phyloP scores from a whole-genome alignment of 2,329 filamentous ascomycete genomes.

The Microcyclosporella mali region DNA sequence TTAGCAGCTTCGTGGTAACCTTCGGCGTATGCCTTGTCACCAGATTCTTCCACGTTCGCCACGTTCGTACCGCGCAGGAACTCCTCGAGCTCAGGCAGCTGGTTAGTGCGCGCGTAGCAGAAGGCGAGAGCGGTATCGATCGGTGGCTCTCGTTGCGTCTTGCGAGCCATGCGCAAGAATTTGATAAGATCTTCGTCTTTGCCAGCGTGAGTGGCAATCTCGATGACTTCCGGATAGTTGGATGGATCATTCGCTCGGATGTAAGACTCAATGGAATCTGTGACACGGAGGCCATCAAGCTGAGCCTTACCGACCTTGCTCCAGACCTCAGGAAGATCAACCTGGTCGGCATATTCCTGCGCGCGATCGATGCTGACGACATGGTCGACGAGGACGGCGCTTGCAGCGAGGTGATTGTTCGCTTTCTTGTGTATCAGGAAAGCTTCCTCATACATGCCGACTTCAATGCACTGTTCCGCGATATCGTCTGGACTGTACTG shows the following conservation, averaged over 20 bases:
- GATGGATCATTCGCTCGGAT: constrained; percentile 89
- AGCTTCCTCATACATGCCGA: constrained; percentile 91
- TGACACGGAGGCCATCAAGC: constrained; percentile 86
- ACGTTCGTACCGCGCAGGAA: constrained; percentile 92
- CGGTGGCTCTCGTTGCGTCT: constrained; percentile 86
- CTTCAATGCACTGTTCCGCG: constrained; percentile 84
- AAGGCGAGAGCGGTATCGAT: constrained; percentile 94
- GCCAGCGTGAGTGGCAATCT: constrained; percentile 87
- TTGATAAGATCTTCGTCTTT: constrained; percentile 98
- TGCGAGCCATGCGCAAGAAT: constrained; percentile 92
- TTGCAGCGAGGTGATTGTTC: constrained; percentile 77
- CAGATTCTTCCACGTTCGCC: constrained; percentile 90
- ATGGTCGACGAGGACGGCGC: constrained; percentile 88
- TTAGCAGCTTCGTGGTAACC: constrained; percentile 93
- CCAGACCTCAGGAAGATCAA: constrained; percentile 93
- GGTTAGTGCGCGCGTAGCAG: constrained; percentile 84
- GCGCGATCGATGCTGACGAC: constrained; percentile 97
- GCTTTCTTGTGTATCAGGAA: constrained; percentile 99
- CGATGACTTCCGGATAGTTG: constrained; percentile 94
- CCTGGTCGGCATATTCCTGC: constrained; percentile 88
- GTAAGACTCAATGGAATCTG: constrained; percentile 92
- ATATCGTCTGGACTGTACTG: constrained; percentile 90
- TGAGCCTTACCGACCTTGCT: constrained; percentile 98
- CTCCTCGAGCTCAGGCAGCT: constrained; percentile 89
- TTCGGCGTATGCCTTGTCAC: constrained; percentile 95